Conservation (phyloP, 345 rosid genomes). For the Ailanthus altissimus region DNA sequence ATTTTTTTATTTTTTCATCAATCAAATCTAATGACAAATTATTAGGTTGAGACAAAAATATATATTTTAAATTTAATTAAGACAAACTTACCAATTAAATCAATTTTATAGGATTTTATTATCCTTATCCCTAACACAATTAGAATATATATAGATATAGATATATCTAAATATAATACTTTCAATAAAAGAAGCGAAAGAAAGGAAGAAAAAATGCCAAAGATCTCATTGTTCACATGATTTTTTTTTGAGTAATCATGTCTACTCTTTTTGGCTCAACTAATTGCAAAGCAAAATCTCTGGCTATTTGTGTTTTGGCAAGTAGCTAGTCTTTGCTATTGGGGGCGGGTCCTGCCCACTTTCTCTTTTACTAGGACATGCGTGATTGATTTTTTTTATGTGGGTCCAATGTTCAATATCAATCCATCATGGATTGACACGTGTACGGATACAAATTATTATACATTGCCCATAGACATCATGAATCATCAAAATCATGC, state of each 20-base stretch:
- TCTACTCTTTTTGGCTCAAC: conserved; percentile 19
- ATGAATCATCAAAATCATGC: too few relatives aligned
- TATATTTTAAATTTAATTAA: too few relatives aligned
- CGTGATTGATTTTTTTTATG: conserved; percentile 12
- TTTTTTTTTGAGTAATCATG: conserved; percentile 8
- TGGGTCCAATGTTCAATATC: conserved; percentile 5
- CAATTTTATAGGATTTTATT: too few relatives aligned
- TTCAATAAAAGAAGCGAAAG: conserved; percentile 4
- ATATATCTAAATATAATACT: conserved; percentile 3
- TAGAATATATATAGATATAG: too few relatives aligned
- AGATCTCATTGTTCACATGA: conserved; percentile 17
- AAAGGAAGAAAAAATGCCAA: background rate
- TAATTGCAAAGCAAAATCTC: background rate
- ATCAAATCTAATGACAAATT: too few relatives aligned
- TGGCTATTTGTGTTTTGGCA: conserved; percentile 19
- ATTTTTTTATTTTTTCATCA: too few relatives aligned
- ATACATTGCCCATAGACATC: background rate
- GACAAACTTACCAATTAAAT: too few relatives aligned
- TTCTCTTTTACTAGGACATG: conserved; percentile 19
- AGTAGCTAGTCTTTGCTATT: background rate
- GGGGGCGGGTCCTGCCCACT: conserved; percentile 16
- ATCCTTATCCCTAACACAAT: too few relatives aligned
- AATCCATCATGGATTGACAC: background rate
- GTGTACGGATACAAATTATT: background rate
- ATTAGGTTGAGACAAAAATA: too few relatives aligned